A percentile compares a stretch with the other conserved stretches of the same genome.
These are phyloP conservation scores for Piper betle DNA, from an alignment of 164 flowering plant genomes.

Conservation along the genomic window DNA sequence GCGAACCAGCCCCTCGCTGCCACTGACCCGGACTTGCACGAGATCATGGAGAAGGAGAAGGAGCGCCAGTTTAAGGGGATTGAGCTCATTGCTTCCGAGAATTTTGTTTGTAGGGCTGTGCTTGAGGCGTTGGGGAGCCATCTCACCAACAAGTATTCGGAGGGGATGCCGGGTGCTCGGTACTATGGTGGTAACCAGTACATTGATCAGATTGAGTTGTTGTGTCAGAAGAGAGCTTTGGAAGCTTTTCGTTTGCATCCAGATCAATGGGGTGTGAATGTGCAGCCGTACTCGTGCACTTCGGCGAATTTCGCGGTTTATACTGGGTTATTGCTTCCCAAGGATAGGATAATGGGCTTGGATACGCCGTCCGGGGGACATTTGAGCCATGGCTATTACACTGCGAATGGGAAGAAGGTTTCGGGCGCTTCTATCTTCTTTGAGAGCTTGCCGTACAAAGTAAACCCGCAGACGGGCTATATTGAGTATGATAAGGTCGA, in stretches of 20 bases:
- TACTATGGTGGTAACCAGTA: conserved; percentile 70
- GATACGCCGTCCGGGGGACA: conserved; percentile 92
- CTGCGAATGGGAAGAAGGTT: conserved; percentile 63
- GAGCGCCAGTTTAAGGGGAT: conserved; percentile 48
- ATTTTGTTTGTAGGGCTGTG: conserved; percentile 59
- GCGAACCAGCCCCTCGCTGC: conserved; percentile 35
- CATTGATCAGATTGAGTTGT: conserved; percentile 69
- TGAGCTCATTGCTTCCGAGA: conserved; percentile 70
- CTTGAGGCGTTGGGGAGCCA: conserved; percentile 71
- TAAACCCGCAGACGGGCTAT: conserved; percentile 62
- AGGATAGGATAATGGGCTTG: conserved; percentile 84
- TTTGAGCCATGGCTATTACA: conserved; percentile 79
- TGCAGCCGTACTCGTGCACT: conserved; percentile 85
- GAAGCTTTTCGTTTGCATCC: conserved; percentile 56
- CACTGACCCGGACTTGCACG: conserved; percentile 49
- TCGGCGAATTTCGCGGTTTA: conserved; percentile 90
- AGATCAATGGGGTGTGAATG: conserved; percentile 84
- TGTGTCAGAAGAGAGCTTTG: conserved; percentile 63
- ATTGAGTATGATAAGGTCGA: conserved; percentile 82
- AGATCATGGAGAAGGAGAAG: conserved; percentile 65
- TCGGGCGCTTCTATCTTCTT: conserved; percentile 77
- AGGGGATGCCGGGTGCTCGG: conserved; percentile 73
- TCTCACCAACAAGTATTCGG: conserved; percentile 71
- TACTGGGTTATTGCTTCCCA: conserved; percentile 64
- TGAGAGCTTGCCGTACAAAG: conserved; percentile 69